These are phyloP conservation scores for Tetradesmus lagerheimii DNA, from an alignment of 139 green algal genomes.

Conservation along the genomic window DNA sequence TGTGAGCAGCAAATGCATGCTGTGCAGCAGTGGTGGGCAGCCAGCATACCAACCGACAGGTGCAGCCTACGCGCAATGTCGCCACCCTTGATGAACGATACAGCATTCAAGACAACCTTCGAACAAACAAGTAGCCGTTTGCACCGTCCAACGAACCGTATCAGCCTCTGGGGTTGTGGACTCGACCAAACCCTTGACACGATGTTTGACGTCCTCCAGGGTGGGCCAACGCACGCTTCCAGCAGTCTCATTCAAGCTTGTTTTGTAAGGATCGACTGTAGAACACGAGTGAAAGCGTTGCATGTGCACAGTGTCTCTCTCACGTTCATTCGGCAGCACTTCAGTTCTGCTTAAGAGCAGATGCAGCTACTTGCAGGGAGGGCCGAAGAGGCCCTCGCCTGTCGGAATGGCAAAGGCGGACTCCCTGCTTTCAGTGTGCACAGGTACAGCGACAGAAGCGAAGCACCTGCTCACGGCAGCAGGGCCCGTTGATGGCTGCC, in stretches of 20 bases:
- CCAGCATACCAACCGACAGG: no score
- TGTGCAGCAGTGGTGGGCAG: no score
- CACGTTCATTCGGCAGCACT: not conserved
- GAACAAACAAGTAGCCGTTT: no score
- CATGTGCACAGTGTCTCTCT: not conserved
- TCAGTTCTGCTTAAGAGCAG: not conserved
- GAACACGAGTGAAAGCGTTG: not conserved
- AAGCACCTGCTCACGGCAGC: not conserved
- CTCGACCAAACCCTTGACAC: not conserved
- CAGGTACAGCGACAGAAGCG: not conserved
- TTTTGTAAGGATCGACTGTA: not conserved
- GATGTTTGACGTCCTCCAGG: not conserved
- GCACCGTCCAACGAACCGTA: not conserved
- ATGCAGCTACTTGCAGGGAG: not conserved
- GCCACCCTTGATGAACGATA: no score
- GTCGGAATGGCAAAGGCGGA: not conserved
- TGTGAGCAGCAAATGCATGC: no score
- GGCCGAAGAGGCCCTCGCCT: not conserved
- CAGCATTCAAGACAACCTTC: no score
- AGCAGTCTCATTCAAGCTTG: not conserved
- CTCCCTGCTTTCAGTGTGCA: not conserved
- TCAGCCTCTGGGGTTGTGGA: not conserved
- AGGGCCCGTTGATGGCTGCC: not conserved
- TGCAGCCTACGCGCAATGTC: no score
- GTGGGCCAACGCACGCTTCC: not conserved